Evolutionary conservation across 2,329 filamentous ascomycete genomes (phyloP).

Genomic region (Colletotrichum musicola): DNA sequence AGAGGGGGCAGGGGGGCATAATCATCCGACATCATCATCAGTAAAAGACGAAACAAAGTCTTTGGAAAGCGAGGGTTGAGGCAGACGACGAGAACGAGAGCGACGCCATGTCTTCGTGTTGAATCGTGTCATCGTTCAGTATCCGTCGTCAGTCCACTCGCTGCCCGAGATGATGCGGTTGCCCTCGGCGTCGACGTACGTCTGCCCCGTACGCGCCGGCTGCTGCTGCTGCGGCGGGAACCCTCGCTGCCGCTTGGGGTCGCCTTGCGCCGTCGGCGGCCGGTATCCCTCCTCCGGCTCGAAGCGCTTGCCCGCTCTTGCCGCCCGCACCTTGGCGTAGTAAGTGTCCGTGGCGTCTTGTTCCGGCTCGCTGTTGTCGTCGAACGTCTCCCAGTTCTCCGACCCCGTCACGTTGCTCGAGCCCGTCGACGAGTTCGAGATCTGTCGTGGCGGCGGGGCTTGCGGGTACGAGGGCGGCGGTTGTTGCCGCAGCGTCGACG

Average conservation of each 20-base stretch:
- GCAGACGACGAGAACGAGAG: not conserved
- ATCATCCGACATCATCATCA: constrained; percentile 40
- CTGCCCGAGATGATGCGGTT: constrained; percentile 73
- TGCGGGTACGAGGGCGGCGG: constrained; percentile 54
- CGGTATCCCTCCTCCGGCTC: constrained; percentile 61
- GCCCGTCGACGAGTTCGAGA: constrained; percentile 79
- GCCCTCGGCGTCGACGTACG: constrained; percentile 69
- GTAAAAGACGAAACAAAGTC: not conserved
- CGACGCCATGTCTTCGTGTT: not conserved
- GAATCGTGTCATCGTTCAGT: constrained; percentile 49
- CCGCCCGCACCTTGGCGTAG: constrained; percentile 80
- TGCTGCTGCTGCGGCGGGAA: constrained; percentile 57
- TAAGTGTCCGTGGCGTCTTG: constrained; percentile 82
- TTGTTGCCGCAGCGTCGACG: constrained; percentile 55
- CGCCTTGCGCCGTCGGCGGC: constrained; percentile 51
- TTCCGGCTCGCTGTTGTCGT: constrained; percentile 83
- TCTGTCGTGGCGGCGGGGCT: constrained; percentile 70
- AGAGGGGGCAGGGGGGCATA: constrained; percentile 7
- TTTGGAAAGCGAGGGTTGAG: not conserved
- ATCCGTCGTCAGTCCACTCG: constrained; percentile 76
- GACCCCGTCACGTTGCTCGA: constrained; percentile 85
- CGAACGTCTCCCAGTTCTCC: constrained; percentile 98
- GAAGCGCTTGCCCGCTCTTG: constrained; percentile 72
- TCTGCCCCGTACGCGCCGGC: constrained; percentile 57
- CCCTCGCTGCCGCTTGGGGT: constrained; percentile 67